A percentile compares a stretch with the other conserved stretches of the same genome.
Evolutionary conservation across 1,139 yeast genomes (phyloP).

Genomic region (Pichia cactophila): DNA sequence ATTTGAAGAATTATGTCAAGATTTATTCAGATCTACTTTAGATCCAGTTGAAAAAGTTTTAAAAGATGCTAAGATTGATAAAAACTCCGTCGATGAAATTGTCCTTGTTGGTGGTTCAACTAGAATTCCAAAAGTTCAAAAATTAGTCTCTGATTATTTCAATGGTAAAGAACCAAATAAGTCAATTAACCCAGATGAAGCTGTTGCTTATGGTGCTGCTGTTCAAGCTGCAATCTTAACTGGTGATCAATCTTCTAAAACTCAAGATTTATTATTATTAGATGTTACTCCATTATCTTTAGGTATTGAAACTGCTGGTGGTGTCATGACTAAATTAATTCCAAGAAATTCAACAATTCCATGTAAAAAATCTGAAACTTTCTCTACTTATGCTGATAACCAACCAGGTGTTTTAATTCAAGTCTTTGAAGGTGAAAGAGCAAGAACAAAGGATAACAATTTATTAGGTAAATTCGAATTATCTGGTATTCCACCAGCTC

Average conservation of each 20-base stretch:
- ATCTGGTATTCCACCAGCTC: conserved; percentile 96
- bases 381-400: conserved; percentile 98
- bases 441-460: conserved; percentile 96
- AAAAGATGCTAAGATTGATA: conserved; percentile 71
- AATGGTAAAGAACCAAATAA: conserved; percentile 84
- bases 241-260: conserved; percentile 92
- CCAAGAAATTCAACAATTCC: conserved; percentile 99
- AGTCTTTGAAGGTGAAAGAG: conserved; percentile 99
- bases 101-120: conserved; percentile 88
- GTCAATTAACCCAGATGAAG: conserved; percentile 97
- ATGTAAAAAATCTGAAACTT: conserved; percentile 96
- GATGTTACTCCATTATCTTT: conserved; percentile 97
- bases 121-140: conserved; percentile 86
- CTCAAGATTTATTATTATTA: conserved; percentile 92
- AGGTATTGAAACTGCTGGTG: conserved; percentile 99
- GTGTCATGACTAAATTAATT: conserved; percentile 94
- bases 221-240: conserved; percentile 97
- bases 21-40: conserved; percentile 71
- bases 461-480: conserved; percentile 98
- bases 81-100: conserved; percentile 71
- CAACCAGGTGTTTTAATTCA: conserved; percentile 99
- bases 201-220: conserved; percentile 96
- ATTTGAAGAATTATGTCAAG: conserved; percentile 79
- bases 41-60: conserved; percentile 81
- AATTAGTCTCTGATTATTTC: conserved; percentile 73